These are phyloP conservation scores for Lizonia empirigonia DNA, from an alignment of 2,329 filamentous ascomycete species.

Conservation along the genomic window DNA sequence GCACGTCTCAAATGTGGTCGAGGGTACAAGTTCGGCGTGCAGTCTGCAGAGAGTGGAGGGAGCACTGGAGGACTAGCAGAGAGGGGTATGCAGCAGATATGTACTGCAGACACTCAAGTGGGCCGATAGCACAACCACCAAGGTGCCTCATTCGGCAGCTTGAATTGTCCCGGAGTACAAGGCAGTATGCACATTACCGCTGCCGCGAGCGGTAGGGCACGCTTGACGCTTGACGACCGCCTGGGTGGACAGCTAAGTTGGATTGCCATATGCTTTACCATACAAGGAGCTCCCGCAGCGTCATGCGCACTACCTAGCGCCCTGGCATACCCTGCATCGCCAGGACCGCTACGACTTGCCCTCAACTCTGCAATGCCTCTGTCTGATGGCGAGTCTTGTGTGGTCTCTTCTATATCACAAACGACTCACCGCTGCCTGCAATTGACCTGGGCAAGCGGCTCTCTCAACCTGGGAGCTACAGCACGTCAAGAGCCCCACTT, in stretches of 20 bases:
- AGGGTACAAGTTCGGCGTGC: conserved; percentile 7
- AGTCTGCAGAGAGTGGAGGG: conserved; percentile 18
- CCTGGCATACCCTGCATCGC: conserved; percentile 36
- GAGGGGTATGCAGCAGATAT: conserved; percentile 46
- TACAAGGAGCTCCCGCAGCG: conserved; percentile 31
- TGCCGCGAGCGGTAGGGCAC: conserved; percentile 20
- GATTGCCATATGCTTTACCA: conserved; percentile 38
- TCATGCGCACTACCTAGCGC: conserved; percentile 36
- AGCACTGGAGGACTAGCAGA: conserved; percentile 20
- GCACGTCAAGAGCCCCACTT: conserved; percentile 15
- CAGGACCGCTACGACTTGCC: conserved; percentile 27
- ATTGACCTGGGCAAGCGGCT: conserved; percentile 1
- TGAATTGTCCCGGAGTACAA: conserved; percentile 27
- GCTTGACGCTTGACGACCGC: conserved; percentile 18
- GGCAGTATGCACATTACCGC: conserved; percentile 17
- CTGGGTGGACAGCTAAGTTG: conserved; percentile 20
- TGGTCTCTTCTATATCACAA: conserved; percentile 9
- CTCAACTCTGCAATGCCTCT: conserved; percentile 10
- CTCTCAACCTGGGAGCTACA: not conserved
- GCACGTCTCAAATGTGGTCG: not conserved
- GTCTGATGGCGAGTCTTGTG: conserved; percentile 13
- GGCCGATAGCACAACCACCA: conserved; percentile 36
- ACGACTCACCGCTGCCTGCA: not conserved
- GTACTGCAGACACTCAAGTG: conserved; percentile 34
- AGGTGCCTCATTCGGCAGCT: conserved; percentile 31